Base-by-base conservation (phyloP, 805 yeast species). In the Myxozyma neotropica region DNA sequence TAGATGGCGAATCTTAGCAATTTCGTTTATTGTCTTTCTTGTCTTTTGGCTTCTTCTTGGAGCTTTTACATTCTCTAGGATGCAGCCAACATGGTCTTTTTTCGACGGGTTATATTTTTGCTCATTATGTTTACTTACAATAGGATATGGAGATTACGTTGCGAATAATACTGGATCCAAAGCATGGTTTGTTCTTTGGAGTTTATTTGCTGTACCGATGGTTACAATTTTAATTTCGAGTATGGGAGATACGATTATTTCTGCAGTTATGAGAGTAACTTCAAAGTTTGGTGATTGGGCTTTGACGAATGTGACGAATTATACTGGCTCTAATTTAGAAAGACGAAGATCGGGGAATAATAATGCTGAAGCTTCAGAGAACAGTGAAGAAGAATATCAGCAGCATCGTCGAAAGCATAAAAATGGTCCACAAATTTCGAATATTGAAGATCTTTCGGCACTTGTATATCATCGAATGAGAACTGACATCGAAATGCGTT, bases 181-280 rank as follows among this genome's bases (percentile, higher is more conserved):
- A 43, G 81, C 86, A 0, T 83, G 89, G 65, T 90, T 90, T 67
- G 83, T 88, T 6, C 73, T 83, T 8, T 91, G 96, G 96, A 87
- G 91, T 0, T 70, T 91, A 21, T 76, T 84, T 5, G 96, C 96
- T 0, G 86, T 91, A 23, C 97, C 97, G 1, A 76, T 89, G 53
- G 89, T 90, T 95, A 88, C 96, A 1, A 85, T 86, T 17, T 77
- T 89, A 57, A 83, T 89, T 40, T 85, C 92, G 0, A 84, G 83
- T 53, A 75, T 86, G 48, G 89, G 93, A 63, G 95, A 88, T 69
- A 75, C 81, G 17, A 44, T 71, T 23, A 67, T 71, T 40, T 58
- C 46, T 13, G 46, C 49, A 17, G 53, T 70, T 13, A 43, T 54
- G 31, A 36, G 24, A n/a, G 19, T 33, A 23, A 48, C 61, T 7